A percentile compares a stretch with the other conserved stretches of the same genome.
Conservation (phyloP, 1,284 basidiomycete species). For the Tylopilus sp. region DNA sequence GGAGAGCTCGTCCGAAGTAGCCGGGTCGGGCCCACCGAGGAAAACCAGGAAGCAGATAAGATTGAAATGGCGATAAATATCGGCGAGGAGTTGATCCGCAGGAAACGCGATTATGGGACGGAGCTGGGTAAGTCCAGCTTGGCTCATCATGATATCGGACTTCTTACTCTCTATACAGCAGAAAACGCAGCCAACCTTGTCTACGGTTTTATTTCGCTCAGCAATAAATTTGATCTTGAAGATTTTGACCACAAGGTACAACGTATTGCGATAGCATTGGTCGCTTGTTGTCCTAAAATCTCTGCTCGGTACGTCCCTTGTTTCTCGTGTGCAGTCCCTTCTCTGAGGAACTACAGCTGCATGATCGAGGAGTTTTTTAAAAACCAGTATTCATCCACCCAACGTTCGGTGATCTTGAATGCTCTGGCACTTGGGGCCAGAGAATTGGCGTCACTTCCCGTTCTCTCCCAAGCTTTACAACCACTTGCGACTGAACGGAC, state of each 20-base stretch:
- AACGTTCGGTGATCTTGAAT: slow-evolving; percentile 82
- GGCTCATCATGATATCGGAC: background rate
- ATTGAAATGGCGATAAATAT: slow-evolving; percentile 74
- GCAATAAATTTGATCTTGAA: slow-evolving; percentile 81
- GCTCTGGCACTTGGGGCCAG: slow-evolving; percentile 82
- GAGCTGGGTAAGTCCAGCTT: slow-evolving; percentile 68
- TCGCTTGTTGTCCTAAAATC: slow-evolving; percentile 72
- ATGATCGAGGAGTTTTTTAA: slow-evolving; percentile 93
- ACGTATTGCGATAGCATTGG: slow-evolving; percentile 72
- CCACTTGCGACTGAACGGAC: slow-evolving; percentile 37
- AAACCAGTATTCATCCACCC: slow-evolving; percentile 83
- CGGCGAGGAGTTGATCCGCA: slow-evolving; percentile 79
- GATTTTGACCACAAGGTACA: slow-evolving; percentile 79
- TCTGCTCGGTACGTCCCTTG: slow-evolving; percentile 68
- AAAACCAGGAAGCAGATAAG: slow-evolving; percentile 67
- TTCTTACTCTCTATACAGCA: slow-evolving; percentile 40
- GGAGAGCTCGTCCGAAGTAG: slow-evolving; percentile 62
- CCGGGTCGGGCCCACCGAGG: slow-evolving; percentile 47
- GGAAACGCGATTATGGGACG: slow-evolving; percentile 77
- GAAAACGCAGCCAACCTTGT: slow-evolving; percentile 87
- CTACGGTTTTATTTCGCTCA: slow-evolving; percentile 69
- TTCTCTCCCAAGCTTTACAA: slow-evolving; percentile 41
- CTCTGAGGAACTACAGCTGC: slow-evolving; percentile 45
- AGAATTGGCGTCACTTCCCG: slow-evolving; percentile 73
- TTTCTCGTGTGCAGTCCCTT: background rate